These are phyloP conservation scores for Phytomonas sp. DNA, from an alignment of 208 protist genomes.

Conservation along the genomic window DNA sequence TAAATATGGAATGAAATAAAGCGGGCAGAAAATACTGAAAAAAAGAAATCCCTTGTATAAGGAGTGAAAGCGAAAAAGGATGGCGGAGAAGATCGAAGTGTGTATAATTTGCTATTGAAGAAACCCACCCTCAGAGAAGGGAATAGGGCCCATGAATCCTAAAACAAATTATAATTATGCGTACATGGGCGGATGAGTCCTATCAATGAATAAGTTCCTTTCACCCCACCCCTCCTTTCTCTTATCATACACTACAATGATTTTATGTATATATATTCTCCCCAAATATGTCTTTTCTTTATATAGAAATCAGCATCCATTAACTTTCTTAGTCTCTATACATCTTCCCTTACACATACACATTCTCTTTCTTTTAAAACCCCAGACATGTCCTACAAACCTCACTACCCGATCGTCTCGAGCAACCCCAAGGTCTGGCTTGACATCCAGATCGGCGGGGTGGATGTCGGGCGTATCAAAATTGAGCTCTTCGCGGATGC, in stretches of 20 bases:
- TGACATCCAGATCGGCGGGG: slow-evolving; percentile 34
- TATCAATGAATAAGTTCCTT: too few species aligned
- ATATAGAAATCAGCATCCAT: slow-evolving; percentile 1
- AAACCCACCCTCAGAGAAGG: background rate
- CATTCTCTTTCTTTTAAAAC: slow-evolving; percentile 2
- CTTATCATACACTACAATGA: background rate
- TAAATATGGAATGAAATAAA: background rate
- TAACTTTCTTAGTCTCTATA: background rate
- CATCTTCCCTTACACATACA: slow-evolving; percentile 1
- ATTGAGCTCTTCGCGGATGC: slow-evolving; percentile 49
- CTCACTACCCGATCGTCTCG: slow-evolving; percentile 63
- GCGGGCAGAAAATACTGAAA: too few species aligned
- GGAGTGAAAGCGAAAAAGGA: background rate
- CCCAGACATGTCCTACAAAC: slow-evolving; percentile 59
- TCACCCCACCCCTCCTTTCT: background rate
- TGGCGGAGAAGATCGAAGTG: too few species aligned
- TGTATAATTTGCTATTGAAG: background rate
- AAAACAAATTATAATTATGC: too few species aligned
- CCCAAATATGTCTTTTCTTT: slow-evolving; percentile 12
- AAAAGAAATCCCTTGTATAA: too few species aligned
- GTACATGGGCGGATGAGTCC: too few species aligned
- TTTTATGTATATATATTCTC: background rate
- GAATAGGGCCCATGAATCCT: too few species aligned
- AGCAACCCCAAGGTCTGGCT: slow-evolving; percentile 70
- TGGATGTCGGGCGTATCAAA: slow-evolving; percentile 28